Percentiles rank a stretch among this genome's conserved stretches.
phyloP scores from a whole-genome alignment of 345 rosid species.

The Aegle marmelos region DNA sequence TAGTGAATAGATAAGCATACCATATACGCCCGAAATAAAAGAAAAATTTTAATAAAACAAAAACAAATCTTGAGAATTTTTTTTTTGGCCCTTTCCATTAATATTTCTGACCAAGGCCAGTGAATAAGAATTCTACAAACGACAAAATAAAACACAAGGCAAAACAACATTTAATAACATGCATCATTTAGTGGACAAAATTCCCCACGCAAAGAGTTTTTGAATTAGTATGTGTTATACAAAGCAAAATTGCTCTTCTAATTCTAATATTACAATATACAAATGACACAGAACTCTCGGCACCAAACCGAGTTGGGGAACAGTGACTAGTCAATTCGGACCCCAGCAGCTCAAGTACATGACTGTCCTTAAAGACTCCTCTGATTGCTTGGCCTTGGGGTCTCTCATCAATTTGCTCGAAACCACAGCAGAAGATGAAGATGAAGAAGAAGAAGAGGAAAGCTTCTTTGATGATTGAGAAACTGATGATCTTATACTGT shows the following conservation, averaged over 20 bases:
- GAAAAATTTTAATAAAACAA: no score
- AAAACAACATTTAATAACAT: no score
- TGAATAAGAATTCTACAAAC: no score
- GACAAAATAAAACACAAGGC: no score
- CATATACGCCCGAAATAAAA: no score
- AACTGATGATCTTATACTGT: conserved; percentile 31
- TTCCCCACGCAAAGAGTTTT: no score
- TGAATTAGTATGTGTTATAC: not conserved
- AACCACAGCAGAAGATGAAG: conserved; percentile 6
- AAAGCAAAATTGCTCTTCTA: not conserved
- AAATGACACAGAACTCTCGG: not conserved
- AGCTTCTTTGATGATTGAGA: conserved; percentile 43
- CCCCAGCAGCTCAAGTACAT: conserved; percentile 61
- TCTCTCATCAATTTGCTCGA: conserved; percentile 1
- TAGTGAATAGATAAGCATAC: no score
- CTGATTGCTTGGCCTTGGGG: conserved; percentile 20
- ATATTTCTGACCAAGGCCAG: no score
- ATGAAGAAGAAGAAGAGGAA: conserved; percentile 34
- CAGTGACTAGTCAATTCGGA: not conserved
- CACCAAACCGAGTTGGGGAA: conserved; percentile 11
- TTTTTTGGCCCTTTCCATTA: no score
- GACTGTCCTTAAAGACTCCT: conserved; percentile 48
- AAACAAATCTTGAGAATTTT: no score
- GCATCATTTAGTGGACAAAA: no score
- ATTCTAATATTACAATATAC: not conserved